Evolutionary conservation across 352 stramenopile genomes (phyloP).

Genomic region (Phytophthora pini): DNA sequence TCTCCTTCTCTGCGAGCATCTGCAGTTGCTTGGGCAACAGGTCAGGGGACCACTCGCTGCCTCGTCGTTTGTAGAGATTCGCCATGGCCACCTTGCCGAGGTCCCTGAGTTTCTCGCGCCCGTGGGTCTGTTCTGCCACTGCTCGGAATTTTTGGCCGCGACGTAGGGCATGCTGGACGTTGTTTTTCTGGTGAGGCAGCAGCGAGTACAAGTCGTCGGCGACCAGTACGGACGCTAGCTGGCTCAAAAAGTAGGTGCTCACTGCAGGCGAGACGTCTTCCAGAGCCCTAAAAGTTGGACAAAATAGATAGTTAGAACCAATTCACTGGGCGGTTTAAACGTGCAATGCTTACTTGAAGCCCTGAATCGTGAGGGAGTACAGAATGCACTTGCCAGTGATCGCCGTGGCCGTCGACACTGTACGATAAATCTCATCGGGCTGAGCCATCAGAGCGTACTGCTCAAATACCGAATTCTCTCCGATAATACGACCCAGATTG

Average conservation of each 20-base stretch:
- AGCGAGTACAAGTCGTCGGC: constrained; percentile 77
- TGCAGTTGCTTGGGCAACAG: constrained; percentile 69
- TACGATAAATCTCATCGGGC: constrained; percentile 77
- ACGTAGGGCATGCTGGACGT: constrained; percentile 62
- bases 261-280: constrained; percentile 77
- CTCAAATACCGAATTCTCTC: constrained; percentile 81
- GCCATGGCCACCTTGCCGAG: constrained; percentile 72
- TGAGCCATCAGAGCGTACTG: constrained; percentile 82
- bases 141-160: constrained; percentile 62
- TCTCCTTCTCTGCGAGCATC: constrained; percentile 51
- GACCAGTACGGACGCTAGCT: constrained; percentile 73
- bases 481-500: constrained; percentile 60
- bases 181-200: constrained; percentile 50
- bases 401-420: constrained; percentile 72
- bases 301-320: background rate
- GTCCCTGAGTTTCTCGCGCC: constrained; percentile 58
- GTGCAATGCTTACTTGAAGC: constrained; percentile 63
- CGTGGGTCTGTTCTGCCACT: constrained; percentile 63
- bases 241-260: constrained; percentile 83
- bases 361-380: constrained; percentile 82
- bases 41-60: constrained; percentile 80
- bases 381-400: constrained; percentile 75
- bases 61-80: constrained; percentile 61
- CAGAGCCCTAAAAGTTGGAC: constrained; percentile 41
- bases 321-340: background rate